Evolutionary conservation across 257 asterid genomes (phyloP), one percentile per base, ranked within the genome.

Genomic region (Ilex asprella): DNA sequence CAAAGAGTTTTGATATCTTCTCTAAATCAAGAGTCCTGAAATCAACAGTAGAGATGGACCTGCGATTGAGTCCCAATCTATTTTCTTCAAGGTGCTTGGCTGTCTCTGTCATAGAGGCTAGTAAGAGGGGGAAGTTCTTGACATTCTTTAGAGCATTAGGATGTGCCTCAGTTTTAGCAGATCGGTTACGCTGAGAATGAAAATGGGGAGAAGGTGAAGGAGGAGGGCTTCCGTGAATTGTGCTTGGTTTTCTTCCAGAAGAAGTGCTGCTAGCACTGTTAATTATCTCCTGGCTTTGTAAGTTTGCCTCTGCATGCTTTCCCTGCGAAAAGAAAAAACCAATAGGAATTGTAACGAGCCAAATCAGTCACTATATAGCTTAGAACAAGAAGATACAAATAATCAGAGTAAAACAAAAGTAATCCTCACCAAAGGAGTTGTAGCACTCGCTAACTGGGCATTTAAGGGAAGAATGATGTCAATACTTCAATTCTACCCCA

Each of bases 131-230:
- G 65, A 84, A 86, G 69, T 89, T 89, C 81, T 89, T 86, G 65
- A 86, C 84, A 80, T 89, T 89, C 47, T 82, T 89, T n/a, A 84
- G 84, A 13, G 97, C 97, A 72, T 84, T 84, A 1, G 97, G 91
- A 68, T 86, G 97, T 30, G 89, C 94, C 63, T 89, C 97, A 0
- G 94, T 89, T 75, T 74, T 86, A 7, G 94, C 80, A 61, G 85
- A 59, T n/a, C 77, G 78, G 31, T 66, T 73, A 2, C 53, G 76
- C 65, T 61, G 75, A 3, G 86, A 60, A 13, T 67, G 84, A 60
- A 89, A 86, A 21, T 74, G 76, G 47, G 88, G 91, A 32, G 86
- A 75, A 13, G 89, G 91, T 2, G 97, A 82, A 9, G 69, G 69
- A 31, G 92, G 95, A 9, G 84, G 80, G 21, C 67, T 21, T 21